Evolutionary conservation across 1,284 basidiomycete genomes (phyloP).

Genomic region (Cutaneotrichosporon mucoides): DNA sequence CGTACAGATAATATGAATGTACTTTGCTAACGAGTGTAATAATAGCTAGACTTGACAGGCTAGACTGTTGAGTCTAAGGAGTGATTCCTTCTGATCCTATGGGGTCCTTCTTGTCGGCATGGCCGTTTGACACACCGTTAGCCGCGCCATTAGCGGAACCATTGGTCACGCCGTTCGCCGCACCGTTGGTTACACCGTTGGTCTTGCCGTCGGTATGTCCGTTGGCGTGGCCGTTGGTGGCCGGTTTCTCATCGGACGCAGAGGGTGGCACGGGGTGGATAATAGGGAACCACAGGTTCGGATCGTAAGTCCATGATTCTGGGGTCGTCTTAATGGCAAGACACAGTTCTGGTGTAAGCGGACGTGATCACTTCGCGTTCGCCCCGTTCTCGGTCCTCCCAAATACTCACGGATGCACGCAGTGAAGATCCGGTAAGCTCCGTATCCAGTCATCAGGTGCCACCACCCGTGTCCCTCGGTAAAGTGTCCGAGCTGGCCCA

Average conservation of each 20-base stretch:
- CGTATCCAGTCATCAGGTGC: constrained; percentile 54
- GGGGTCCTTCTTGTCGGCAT: too few relatives aligned
- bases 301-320: constrained; percentile 25
- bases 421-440: constrained; percentile 50
- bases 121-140: too few relatives aligned
- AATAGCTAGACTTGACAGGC: too few relatives aligned
- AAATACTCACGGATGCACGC: constrained; percentile 42
- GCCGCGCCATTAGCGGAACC: too few relatives aligned
- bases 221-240: neutral
- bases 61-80: too few relatives aligned
- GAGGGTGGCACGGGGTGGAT: constrained; percentile 7
- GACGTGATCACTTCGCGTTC: neutral
- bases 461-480: constrained; percentile 52
- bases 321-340: constrained; percentile 32
- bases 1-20: too few relatives aligned
- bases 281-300: constrained; percentile 29
- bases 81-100: too few relatives aligned
- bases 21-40: too few relatives aligned
- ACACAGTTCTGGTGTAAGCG: constrained; percentile 26
- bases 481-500: constrained; percentile 36
- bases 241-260: neutral
- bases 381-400: too few relatives aligned
- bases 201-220: too few relatives aligned
- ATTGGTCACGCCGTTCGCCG: too few relatives aligned
- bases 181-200: too few relatives aligned